Conservation (phyloP, 768 basidiomycete species). For the Lactarius akahatsu region DNA sequence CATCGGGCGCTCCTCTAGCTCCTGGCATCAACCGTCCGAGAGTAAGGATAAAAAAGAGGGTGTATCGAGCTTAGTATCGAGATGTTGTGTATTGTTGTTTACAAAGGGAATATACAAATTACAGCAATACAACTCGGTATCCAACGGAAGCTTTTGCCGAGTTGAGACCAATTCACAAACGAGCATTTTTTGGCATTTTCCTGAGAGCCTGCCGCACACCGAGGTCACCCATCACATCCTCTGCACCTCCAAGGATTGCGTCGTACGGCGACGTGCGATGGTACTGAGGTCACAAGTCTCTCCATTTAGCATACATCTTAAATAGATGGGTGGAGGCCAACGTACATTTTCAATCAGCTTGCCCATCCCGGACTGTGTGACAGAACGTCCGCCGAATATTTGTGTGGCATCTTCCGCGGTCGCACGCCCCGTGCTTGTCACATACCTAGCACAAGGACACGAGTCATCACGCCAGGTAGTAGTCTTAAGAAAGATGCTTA, state of each 20-base stretch:
- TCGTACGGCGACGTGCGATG: conserved; percentile 84
- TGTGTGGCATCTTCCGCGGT: conserved; percentile 74
- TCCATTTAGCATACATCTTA: background rate
- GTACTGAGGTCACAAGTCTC: conserved; percentile 45
- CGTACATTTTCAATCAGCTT: conserved; percentile 73
- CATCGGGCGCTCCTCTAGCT: background rate
- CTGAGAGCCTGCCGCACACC: conserved; percentile 73
- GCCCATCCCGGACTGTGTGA: conserved; percentile 88
- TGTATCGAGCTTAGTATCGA: background rate
- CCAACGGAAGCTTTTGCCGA: background rate
- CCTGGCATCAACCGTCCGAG: background rate
- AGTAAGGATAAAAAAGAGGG: background rate
- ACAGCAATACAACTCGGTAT: background rate
- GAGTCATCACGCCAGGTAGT: conserved; percentile 17
- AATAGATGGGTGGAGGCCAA: background rate
- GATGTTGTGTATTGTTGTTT: background rate
- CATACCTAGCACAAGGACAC: conserved; percentile 46
- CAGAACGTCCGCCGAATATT: conserved; percentile 85
- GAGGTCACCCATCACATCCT: conserved; percentile 71
- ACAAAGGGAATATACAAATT: background rate
- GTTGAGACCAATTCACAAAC: conserved; percentile 37
- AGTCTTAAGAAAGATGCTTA: conserved; percentile 38
- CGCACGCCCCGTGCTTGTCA: conserved; percentile 65
- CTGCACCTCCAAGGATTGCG: conserved; percentile 78
- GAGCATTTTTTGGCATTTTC: conserved; percentile 58